phyloP scores from a whole-genome alignment of 2,329 filamentous ascomycete species.

The Ophiostoma fasciatum region DNA sequence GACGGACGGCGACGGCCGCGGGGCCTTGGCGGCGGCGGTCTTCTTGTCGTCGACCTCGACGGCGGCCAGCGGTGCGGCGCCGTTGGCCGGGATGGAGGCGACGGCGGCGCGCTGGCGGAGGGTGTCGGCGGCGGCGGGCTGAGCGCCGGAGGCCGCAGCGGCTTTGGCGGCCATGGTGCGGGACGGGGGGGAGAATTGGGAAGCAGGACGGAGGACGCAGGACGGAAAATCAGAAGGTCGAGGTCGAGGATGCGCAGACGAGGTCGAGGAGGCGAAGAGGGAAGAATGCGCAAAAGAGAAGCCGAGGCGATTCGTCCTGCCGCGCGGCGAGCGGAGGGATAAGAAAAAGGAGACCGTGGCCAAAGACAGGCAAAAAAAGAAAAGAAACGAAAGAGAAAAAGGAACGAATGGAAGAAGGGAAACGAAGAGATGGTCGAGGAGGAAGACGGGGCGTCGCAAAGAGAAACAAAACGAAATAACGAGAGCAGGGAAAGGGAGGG shows the following conservation, averaged over 20 bases:
- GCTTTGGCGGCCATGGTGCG: conserved; percentile 37
- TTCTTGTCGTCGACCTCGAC: conserved; percentile 44
- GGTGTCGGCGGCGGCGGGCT: conserved; percentile 40
- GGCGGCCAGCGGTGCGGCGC: conserved; percentile 18
- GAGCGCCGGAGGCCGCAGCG: conserved; percentile 44
- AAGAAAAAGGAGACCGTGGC: neutral
- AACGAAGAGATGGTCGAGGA: neutral
- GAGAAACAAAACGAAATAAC: neutral
- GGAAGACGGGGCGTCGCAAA: neutral
- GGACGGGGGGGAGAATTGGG: neutral
- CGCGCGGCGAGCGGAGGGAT: too few species aligned
- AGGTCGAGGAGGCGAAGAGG: neutral
- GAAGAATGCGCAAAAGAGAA: neutral
- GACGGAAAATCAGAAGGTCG: neutral
- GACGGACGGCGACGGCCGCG: conserved; percentile 43
- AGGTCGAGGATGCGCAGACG: neutral
- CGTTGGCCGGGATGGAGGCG: conserved; percentile 21
- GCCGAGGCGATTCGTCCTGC: neutral
- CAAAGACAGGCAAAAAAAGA: conserved; percentile 1
- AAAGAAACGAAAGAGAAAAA: conserved; percentile 1
- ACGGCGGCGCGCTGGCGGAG: conserved; percentile 37
- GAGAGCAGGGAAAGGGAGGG: neutral
- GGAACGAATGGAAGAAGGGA: conserved; percentile 1
- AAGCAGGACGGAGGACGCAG: neutral
- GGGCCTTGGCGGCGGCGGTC: too few species aligned